Percentiles rank a stretch among this genome's conserved stretches.
phyloP scores from a whole-genome alignment of 2,329 filamentous ascomycete genomes.

The Paramyrothecium roridum region DNA sequence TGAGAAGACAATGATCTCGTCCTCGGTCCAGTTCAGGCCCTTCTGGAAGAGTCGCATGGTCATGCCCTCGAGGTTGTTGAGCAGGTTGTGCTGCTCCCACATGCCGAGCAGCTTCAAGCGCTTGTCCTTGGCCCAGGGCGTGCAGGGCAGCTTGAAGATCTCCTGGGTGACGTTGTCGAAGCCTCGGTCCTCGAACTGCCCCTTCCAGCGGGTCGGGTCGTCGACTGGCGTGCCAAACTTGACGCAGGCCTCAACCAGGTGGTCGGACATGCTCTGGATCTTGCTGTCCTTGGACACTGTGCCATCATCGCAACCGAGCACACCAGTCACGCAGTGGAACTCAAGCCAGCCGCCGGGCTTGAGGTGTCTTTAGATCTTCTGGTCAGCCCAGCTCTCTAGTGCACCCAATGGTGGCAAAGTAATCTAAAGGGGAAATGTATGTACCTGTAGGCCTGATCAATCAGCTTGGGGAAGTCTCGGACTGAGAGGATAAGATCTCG shows the following conservation, averaged over 20 bases:
- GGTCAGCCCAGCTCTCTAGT: not conserved
- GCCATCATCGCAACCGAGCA: conserved; percentile 27
- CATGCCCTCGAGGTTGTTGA: conserved; percentile 22
- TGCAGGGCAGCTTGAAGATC: conserved; percentile 42
- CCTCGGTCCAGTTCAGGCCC: conserved; percentile 22
- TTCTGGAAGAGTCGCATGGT: conserved; percentile 28
- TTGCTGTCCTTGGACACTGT: conserved; percentile 20
- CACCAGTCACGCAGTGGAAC: conserved; percentile 22
- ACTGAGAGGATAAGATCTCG: conserved; percentile 25
- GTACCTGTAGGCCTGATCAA: conserved; percentile 31
- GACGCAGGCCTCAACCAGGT: conserved; percentile 18
- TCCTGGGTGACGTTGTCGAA: conserved; percentile 46
- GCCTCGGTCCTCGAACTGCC: conserved; percentile 43
- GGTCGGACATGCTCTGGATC: conserved; percentile 15
- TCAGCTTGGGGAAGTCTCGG: conserved; percentile 24
- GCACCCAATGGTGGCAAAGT: not conserved
- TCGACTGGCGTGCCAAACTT: conserved; percentile 23
- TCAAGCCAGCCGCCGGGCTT: conserved; percentile 31
- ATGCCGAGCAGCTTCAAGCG: conserved; percentile 45
- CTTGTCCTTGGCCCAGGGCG: conserved; percentile 45
- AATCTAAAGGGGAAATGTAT: not conserved
- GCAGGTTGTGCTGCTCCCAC: conserved; percentile 16
- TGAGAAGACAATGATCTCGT: conserved; percentile 22
- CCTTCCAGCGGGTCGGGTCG: conserved; percentile 18
- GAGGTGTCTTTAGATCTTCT: conserved; percentile 13